phyloP scores from a whole-genome alignment of 2,329 filamentous ascomycete species.

The Penicillium rolfsii region DNA sequence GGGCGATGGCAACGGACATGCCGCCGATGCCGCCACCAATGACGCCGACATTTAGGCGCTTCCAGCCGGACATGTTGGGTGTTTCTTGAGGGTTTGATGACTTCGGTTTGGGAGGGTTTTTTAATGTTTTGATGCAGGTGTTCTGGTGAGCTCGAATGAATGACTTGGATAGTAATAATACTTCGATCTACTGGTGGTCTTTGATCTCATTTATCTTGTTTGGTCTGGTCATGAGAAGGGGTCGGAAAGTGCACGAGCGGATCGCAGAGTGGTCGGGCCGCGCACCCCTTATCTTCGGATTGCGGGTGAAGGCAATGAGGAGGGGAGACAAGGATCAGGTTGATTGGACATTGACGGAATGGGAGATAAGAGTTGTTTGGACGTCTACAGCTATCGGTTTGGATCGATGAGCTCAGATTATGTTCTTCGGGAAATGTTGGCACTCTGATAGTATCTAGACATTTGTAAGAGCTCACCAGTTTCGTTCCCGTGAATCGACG shows the following conservation, averaged over 20 bases:
- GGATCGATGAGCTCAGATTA: neutral
- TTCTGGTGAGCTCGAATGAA: neutral
- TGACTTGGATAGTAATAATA: neutral
- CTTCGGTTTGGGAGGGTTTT: neutral
- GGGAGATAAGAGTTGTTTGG: neutral
- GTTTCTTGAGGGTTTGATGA: neutral
- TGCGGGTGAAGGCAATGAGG: neutral
- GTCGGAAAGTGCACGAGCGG: constrained; percentile 24
- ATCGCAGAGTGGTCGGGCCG: constrained; percentile 20
- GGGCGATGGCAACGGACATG: constrained; percentile 54
- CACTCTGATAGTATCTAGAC: neutral
- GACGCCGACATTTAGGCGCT: constrained; percentile 51
- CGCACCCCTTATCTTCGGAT: constrained; percentile 26
- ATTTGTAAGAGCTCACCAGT: neutral
- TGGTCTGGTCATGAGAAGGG: neutral
- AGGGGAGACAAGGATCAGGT: neutral
- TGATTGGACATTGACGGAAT: neutral
- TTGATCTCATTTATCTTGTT: constrained; percentile 10
- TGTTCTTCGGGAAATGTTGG: neutral
- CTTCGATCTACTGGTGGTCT: neutral
- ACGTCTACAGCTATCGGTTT: too few relatives aligned
- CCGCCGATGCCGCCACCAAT: constrained; percentile 60
- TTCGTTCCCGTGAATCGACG: neutral
- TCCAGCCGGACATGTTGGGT: constrained; percentile 43
- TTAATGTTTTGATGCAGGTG: neutral